These are phyloP conservation scores for Calamus simplicifolius DNA, from an alignment of 176 grass and related monocot genomes.

Conservation along the genomic window DNA sequence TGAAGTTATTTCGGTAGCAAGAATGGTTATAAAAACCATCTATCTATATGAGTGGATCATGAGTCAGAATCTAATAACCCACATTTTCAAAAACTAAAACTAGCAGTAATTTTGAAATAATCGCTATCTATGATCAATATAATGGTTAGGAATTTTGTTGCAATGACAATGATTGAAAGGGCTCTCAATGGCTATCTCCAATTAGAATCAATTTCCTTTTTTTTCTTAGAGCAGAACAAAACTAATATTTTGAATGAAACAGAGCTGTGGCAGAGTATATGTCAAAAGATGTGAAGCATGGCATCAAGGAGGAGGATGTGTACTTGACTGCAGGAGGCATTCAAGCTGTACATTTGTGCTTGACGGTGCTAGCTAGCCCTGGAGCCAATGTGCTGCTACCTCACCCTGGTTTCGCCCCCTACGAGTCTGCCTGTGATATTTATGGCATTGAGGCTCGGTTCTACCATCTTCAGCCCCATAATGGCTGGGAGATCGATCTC, in stretches of 20 bases:
- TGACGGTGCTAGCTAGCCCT: slow-evolving; percentile 54
- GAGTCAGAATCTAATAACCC: too few species aligned
- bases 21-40: too few species aligned
- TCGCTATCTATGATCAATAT: too few species aligned
- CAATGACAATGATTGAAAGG: too few species aligned
- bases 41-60: too few species aligned
- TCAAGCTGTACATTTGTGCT: slow-evolving; percentile 48
- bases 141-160: too few species aligned
- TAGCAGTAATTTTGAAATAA: too few species aligned
- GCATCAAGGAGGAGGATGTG: slow-evolving; percentile 39
- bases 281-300: slow-evolving; percentile 31
- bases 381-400: slow-evolving; percentile 65
- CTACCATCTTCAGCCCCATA: slow-evolving; percentile 59
- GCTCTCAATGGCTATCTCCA: too few species aligned
- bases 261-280: slow-evolving; percentile 60
- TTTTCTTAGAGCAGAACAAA: slow-evolving; percentile 1
- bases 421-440: slow-evolving; percentile 61
- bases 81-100: too few species aligned
- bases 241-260: not conserved
- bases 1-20: too few species aligned
- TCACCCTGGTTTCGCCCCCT: slow-evolving; percentile 58
- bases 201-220: too few species aligned
- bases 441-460: slow-evolving; percentile 56
- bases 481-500: slow-evolving; percentile 57
- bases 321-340: slow-evolving; percentile 62